Evolutionary conservation across 1,284 basidiomycete genomes (phyloP), one percentile per base, ranked within the genome.

Genomic region (Coniferiporia sulphurascens): DNA sequence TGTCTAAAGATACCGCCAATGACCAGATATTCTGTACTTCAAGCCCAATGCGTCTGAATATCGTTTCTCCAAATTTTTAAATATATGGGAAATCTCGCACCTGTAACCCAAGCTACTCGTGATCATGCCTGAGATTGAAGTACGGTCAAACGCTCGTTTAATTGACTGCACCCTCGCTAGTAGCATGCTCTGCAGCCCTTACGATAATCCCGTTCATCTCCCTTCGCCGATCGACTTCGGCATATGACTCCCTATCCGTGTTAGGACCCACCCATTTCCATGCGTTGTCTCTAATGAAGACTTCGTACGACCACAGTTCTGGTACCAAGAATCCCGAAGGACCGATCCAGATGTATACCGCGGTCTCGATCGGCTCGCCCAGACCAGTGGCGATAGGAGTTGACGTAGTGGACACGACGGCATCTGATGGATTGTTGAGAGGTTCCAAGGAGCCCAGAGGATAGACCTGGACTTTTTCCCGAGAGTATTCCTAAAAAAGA

Each of bases 241-340:
- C 66, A 61, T 81, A 83, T 44, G 78, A 73, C 44, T 71, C 64
- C 8, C 74, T 73, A 3, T 67, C 61, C 7, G 63, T 57, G 6
- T 70, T 67, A 3, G 56, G 70, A 7, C 79, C 82, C 48, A 88
- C 78, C 90, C 90, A 93, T 62, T 86, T 87, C 78, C 81, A 83
- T 2, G 87, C 83, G 62, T 82, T 86, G 52, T 85, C 77, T 64
- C 73, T 71, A 32, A 92, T 78, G 65, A 93, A 93, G 6, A 83
- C 81, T 12, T 83, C 84, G 67, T 85, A 94, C 15, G 83, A 82
- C 93, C 94, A 96, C 1, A 90, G 72, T 19, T 77, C 74, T 0
- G 82, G 76, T 43, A 83, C 76, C 9, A 95, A 74, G 12, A 71
- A 63, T 0, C 70, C 64, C 6, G 76, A 56, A 0, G 79, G 70